Base-by-base conservation (phyloP, 345 rosid species). In the Hypericum androsaemum region DNA sequence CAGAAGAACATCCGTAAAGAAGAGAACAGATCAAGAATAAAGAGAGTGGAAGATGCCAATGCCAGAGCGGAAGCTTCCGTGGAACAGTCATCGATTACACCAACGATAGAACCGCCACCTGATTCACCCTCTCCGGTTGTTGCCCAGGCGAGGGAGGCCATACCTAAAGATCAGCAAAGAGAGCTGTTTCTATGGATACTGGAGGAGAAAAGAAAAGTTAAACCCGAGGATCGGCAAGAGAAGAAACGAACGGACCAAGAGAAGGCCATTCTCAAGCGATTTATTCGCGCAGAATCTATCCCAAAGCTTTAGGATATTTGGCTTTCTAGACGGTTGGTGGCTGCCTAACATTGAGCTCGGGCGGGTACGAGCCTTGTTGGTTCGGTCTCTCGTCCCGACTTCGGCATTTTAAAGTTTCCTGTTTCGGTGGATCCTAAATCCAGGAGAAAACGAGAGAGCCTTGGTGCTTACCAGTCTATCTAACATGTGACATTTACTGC, bases 221-320 rank as follows among this genome's bases (percentile, higher is more conserved):
- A 75, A 58, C 88, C 86, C 41, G 77, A 58, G 63, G 67, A 72
- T 61, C 64, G 2, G 7, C 65, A 70, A 57, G 78, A 74, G 62
- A 78, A 74, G 74, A 77, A 71, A 70, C 71, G 37, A 37, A 74
- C 73, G 15, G 76, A 82, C 15, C 73, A 80, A 71, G 88, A 88
- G 40, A 88, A 84, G 66, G 86, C 77, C 59, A 66, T 84, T 41
- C 72, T 88, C 51, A 84, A 88, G 65, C 72, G 64, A 60, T 82
- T 79, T 54, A 79, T 82, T 17, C 64, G 77, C 7, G 65, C 86
- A 12, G 57, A 82, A 47, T 62, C 79, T 57, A 56, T 80, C 56
- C 86, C 90, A 0, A 71, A 62, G 45, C 53, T 85, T 53, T 82
- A 69, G 74, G 60, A 60, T 56, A 54, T 42, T 63, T 54, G 42